A percentile compares a stretch with the other conserved stretches of the same genome.
phyloP scores from a whole-genome alignment of 257 asterid species.

The Paulownia fortunei region DNA sequence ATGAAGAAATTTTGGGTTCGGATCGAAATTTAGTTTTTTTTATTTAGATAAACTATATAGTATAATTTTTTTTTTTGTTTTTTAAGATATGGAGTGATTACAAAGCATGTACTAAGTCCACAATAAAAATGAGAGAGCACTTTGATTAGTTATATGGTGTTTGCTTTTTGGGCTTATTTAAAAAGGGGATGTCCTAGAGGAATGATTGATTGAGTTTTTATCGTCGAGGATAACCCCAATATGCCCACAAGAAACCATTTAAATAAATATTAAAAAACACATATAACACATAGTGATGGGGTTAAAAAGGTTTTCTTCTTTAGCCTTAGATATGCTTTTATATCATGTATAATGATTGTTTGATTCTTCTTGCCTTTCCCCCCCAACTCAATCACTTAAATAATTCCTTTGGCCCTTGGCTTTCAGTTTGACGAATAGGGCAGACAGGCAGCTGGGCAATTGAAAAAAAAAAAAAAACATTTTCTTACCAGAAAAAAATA shows the following conservation, averaged over 20 bases:
- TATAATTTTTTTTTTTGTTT: background rate
- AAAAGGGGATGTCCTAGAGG: background rate
- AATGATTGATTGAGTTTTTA: slow-evolving; percentile 44
- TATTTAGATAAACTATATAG: too few relatives aligned
- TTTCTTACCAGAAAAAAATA: background rate
- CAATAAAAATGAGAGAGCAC: slow-evolving; percentile 23
- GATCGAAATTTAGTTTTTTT: background rate
- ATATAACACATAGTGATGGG: slow-evolving; percentile 45
- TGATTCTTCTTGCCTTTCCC: slow-evolving; percentile 28
- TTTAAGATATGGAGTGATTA: background rate
- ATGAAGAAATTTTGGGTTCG: slow-evolving; percentile 15
- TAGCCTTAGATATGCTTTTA: slow-evolving; percentile 39
- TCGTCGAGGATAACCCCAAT: slow-evolving; percentile 46
- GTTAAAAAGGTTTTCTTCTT: slow-evolving; percentile 49
- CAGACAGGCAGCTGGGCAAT: slow-evolving; percentile 39
- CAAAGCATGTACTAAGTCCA: slow-evolving; percentile 14
- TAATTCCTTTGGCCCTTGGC: slow-evolving; percentile 37
- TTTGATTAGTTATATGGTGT: background rate
- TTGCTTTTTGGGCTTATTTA: slow-evolving; percentile 12
- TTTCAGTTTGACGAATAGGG: slow-evolving; percentile 43
- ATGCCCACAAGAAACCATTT: slow-evolving; percentile 34
- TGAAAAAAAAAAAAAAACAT: too few relatives aligned
- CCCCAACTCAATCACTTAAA: slow-evolving; percentile 42
- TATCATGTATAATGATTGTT: slow-evolving; percentile 34
- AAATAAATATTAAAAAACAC: slow-evolving; percentile 23